These are phyloP conservation scores for Lentinus brumalis DNA, from an alignment of 768 basidiomycete genomes.

Conservation along the genomic window DNA sequence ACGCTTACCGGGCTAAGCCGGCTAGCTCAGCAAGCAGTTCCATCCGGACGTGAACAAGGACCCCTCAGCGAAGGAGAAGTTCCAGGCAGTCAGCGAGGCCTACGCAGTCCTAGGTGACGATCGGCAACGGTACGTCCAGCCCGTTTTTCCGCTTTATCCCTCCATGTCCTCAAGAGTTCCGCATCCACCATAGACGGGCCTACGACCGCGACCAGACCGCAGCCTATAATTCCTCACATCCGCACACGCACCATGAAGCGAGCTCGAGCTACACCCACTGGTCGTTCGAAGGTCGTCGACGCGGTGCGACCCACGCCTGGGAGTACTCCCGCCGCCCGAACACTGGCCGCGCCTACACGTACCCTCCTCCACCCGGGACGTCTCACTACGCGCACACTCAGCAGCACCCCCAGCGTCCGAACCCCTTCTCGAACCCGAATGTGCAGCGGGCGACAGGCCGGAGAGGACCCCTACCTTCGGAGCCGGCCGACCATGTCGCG, in stretches of 20 bases:
- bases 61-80: constrained; percentile 39
- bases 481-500: constrained; percentile 20
- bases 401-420: constrained; percentile 10
- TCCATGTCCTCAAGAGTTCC: not conserved
- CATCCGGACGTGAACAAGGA: constrained; percentile 50
- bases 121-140: constrained; percentile 40
- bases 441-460: constrained; percentile 31
- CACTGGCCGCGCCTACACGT: constrained; percentile 16
- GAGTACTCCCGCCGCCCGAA: constrained; percentile 27
- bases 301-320: constrained; percentile 42
- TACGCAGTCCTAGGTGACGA: constrained; percentile 48
- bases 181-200: constrained; percentile 27
- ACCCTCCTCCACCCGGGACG: constrained; percentile 12
- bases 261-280: constrained; percentile 15
- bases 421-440: constrained; percentile 31
- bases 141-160: not conserved
- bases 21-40: constrained; percentile 48
- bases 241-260: constrained; percentile 17
- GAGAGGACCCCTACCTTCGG: constrained; percentile 6
- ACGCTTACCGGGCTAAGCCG: constrained; percentile 9
- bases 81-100: constrained; percentile 49
- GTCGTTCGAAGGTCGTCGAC: constrained; percentile 32
- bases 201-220: constrained; percentile 34
- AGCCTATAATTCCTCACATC: constrained; percentile 1
- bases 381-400: constrained; percentile 8